Conservation (phyloP, 73 alveolate genomes). For the Paramecium sexaurelia region DNA sequence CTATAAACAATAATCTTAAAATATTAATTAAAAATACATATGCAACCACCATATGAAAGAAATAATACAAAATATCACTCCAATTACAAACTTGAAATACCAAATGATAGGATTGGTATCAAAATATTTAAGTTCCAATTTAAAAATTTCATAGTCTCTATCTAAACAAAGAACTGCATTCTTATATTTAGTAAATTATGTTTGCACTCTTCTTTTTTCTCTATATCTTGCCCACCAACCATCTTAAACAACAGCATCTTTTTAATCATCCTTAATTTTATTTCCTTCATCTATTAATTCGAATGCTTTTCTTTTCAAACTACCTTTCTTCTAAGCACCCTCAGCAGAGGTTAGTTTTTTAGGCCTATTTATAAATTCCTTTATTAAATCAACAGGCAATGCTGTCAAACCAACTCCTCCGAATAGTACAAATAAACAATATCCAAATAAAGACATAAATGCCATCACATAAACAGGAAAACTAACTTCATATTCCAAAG, state of each 20-base stretch:
- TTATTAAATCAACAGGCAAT: conserved; percentile 84
- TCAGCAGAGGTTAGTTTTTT: conserved; percentile 71
- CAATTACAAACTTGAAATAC: conserved; percentile 69
- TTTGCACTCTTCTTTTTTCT: conserved; percentile 58
- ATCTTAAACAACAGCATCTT: conserved; percentile 28
- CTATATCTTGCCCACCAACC: conserved; percentile 69
- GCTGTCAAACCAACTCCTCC: conserved; percentile 89
- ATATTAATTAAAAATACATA: conserved; percentile 47
- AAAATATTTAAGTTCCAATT: conserved; percentile 50
- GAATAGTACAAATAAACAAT: conserved; percentile 78
- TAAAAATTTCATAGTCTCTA: conserved; percentile 69
- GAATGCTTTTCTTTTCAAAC: conserved; percentile 71
- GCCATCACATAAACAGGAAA: conserved; percentile 85
- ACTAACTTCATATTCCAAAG: conserved; percentile 74
- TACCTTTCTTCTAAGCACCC: conserved; percentile 66
- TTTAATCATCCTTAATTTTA: conserved; percentile 28
- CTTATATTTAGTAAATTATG: conserved; percentile 52
- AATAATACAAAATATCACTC: conserved; percentile 65
- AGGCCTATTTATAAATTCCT: conserved; percentile 79
- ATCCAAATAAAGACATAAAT: conserved; percentile 78
- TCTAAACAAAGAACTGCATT: conserved; percentile 67
- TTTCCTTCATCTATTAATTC: conserved; percentile 67
- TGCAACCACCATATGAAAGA: conserved; percentile 79
- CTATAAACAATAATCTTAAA: conserved; percentile 42
- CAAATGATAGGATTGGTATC: conserved; percentile 77